These are phyloP conservation scores for Tranzscheliella williamsii DNA, from an alignment of 1,284 basidiomycete genomes.

Conservation along the genomic window DNA sequence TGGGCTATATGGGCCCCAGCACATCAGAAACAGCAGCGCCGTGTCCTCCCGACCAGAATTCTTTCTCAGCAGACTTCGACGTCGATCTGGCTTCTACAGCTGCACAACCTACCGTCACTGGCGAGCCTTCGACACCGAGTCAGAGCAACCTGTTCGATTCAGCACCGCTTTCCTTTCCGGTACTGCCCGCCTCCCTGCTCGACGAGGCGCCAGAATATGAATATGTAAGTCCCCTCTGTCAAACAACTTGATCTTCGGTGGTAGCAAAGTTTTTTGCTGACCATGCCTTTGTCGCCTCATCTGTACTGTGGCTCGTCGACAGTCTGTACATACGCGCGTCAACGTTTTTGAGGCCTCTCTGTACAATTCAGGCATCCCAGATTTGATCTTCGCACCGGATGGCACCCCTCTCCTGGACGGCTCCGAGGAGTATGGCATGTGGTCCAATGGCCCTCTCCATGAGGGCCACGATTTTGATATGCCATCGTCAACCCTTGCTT, in stretches of 20 bases:
- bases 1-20: conserved; percentile 7
- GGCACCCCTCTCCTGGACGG: conserved; percentile 20
- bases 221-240: conserved; percentile 44
- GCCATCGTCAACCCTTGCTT: conserved; percentile 16
- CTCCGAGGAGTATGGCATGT: conserved; percentile 18
- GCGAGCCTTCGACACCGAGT: conserved; percentile 1
- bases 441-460: conserved; percentile 16
- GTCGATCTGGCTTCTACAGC: conserved; percentile 25
- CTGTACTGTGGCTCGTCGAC: neutral
- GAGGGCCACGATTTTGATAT: conserved; percentile 6
- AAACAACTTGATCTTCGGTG: neutral
- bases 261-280: neutral
- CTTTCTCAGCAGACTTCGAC: conserved; percentile 23
- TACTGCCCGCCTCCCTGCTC: conserved; percentile 49
- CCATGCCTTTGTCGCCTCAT: neutral
- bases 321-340: conserved; percentile 54
- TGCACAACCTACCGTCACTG: conserved; percentile 9
- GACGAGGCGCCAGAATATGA: conserved; percentile 53
- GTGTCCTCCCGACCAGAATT: conserved; percentile 23
- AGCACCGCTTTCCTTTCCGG: conserved; percentile 52
- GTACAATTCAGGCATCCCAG: conserved; percentile 14
- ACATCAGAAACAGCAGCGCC: conserved; percentile 2
- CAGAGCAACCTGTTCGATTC: conserved; percentile 3
- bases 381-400: conserved; percentile 21
- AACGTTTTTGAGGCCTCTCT: conserved; percentile 50